Base-by-base conservation (phyloP, 2,329 filamentous ascomycete species). In the Alternaria sp. region DNA sequence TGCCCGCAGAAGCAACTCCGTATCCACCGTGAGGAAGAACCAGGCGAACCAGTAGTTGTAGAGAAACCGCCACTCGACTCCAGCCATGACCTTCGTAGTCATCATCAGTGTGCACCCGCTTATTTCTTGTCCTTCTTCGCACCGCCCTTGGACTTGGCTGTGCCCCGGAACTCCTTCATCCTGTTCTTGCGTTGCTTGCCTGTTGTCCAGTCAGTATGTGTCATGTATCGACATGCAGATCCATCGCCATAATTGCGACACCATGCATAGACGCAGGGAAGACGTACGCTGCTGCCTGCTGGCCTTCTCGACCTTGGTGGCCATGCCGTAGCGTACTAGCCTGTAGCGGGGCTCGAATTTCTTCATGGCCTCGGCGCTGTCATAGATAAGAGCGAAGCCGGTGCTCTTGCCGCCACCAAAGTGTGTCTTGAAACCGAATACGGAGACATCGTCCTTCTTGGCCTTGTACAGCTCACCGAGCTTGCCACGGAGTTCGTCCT, bases 111-210 rank as follows among this genome's bases (percentile, higher is more conserved):
- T 63, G 66, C 67, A 73, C 63, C 68, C 75, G 77, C 70, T 79
- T 81, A 81, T 79, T 81, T 87, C 85, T 85, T 93, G 91, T 97
- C 97, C 90, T 96, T 96, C 85, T 91, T 89, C 87, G 90, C 90
- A 83, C 90, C 91, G 84, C 93, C 93, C 93, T 97, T 97, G 88
- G 90, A 90, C 93, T 99, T 99, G 81, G 93, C 95, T 80, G 93
- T 97, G 83, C 96, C 96, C 79, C 96, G 92, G 85, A 97, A 91
- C 83, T 95, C 96, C 93, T 99, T 98, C 86, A 92, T 90, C 85
- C 95, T 90, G 93, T 99, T 99, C 93, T 99, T 99, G 88, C 96
- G 92, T 88, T 98, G 96, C 90, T 99, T 99, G 91, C 95, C 95
- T 98, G 85, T 87, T 57, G 12, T 47, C 44, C 55, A 67, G 76